Evolutionary conservation across 2,329 filamentous ascomycete species (phyloP), one percentile per base, ranked within the genome.

Genomic region (Scopulariopsis brevicaulis): DNA sequence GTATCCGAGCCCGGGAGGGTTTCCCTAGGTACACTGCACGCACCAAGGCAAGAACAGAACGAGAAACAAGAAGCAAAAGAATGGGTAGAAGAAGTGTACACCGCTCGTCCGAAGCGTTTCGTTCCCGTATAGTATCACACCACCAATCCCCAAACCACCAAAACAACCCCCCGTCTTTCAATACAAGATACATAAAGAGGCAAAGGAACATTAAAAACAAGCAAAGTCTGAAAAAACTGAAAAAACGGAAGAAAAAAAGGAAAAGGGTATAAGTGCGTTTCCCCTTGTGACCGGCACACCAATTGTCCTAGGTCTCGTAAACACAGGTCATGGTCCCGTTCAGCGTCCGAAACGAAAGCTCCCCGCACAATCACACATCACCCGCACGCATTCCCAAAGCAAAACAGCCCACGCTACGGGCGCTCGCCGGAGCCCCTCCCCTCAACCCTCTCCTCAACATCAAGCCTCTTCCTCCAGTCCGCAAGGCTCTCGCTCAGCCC

Each of bases 381-480:
- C 46, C n/a, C n/a, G n/a, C n/a, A 1, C 20, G n/a, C n/a, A n/a
- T 24, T 11, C 12, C 46, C n/a, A 22, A 22, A 10, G n/a, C 46
- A 22, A 32, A 53, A 52, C 40, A 32, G 20, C 22, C n/a, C 35
- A 54, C 46, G 52, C 43, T 52, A 58, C 20, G 40, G 15, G 46
- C 53, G 57, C 12, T 35, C 28, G 18, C 14, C 2, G 8, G 22
- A 18, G 32, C 48, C 40, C 24, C 34, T 15, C 24, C 46, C 51
- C 24, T 53, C 51, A n/a, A 43, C 48, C 53, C 67, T 66, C 55
- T 75, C 74, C 22, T 75, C 73, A 7, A 70, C 73, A 69, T 93
- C 88, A 58, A 94, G 77, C 65, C 87, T 79, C 70, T 89, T 88
- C 64, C 89, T 80, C 90, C 90, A 95, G 68, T 89, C 87, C 12